Evolutionary conservation across 2,329 filamentous ascomycete genomes (phyloP).

Genomic region (Colletotrichum salicis): DNA sequence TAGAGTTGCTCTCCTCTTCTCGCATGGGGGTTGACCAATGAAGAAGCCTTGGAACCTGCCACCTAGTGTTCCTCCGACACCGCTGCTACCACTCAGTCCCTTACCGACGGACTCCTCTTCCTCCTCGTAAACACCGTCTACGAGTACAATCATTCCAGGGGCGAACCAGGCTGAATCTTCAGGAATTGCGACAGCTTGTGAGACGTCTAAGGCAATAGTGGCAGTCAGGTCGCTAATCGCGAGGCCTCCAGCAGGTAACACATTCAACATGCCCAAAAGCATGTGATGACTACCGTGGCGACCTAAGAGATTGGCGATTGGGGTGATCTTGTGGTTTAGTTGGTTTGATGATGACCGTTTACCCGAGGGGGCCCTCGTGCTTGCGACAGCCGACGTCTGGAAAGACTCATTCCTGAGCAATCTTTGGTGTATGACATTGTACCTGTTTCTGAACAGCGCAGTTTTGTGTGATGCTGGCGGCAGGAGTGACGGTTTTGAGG

Average conservation of each 20-base stretch:
- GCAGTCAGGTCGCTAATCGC: conserved; percentile 89
- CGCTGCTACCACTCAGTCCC: conserved; percentile 78
- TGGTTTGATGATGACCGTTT: conserved; percentile 70
- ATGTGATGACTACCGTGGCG: conserved; percentile 87
- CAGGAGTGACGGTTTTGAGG: conserved; percentile 74
- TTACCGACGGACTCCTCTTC: conserved; percentile 79
- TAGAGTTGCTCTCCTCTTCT: conserved; percentile 82
- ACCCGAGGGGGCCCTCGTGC: conserved; percentile 63
- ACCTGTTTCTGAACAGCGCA: conserved; percentile 86
- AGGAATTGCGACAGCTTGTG: conserved; percentile 83
- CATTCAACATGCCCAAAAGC: conserved; percentile 83
- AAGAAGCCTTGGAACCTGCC: conserved; percentile 92
- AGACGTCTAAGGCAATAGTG: conserved; percentile 85
- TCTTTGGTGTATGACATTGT: conserved; percentile 91
- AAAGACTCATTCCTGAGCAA: conserved; percentile 94
- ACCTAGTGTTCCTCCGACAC: conserved; percentile 90
- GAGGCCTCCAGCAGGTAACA: conserved; percentile 83
- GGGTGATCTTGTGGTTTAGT: conserved; percentile 87
- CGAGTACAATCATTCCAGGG: conserved; percentile 94
- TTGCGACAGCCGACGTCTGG: conserved; percentile 80
- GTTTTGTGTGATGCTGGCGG: conserved; percentile 86
- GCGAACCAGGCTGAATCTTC: conserved; percentile 91
- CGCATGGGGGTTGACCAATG: conserved; percentile 90
- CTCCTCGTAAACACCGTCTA: conserved; percentile 97
- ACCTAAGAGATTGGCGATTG: conserved; percentile 79